Base-by-base conservation (phyloP, 768 basidiomycete species). In the Termitomyces sp. region DNA sequence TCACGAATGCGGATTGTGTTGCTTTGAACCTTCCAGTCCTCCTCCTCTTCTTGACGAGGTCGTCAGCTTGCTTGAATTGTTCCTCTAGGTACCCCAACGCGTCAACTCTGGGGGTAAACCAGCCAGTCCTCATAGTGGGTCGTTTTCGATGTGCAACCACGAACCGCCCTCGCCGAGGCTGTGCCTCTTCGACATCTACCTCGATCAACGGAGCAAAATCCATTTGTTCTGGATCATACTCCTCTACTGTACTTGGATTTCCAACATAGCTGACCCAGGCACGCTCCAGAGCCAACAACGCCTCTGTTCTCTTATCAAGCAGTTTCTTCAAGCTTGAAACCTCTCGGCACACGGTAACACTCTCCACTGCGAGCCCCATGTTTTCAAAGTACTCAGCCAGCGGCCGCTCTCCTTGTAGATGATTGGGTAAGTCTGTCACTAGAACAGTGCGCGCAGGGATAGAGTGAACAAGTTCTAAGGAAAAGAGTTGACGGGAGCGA, bases 331-430 rank as follows among this genome's bases (percentile, higher is more conserved):
- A 67, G 11, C 80, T 77, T 7, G 83, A 85, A 1, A 95, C 87
- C 60, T 97, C 91, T 45, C 96, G 76, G 64, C 88, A 91, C 0
- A 98, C 80, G 12, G 83, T 91, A 38, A 98, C 93, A 65, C 93
- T 95, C 75, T 99, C 96, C 1, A 99, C 95, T 31, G 78, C 81
- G 59, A 95, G 73, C 7, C 81, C 81, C 83, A 98, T 85, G 60
- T 85, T 82, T 69, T 98, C 96, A 66, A 97, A 98, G 68, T 97
- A 97, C 59, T 94, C 91, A 0, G 94, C 92, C 16, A 98, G 76
- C 0, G 90, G 79, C 10, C 87, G 83, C 66, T 98, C 96, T 9
- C 87, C 85, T 60, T 86, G 86, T 2, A 98, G 77, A 59, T 95
- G 89, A n/a, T 73, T 72, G 0, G 97, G 97, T 3, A 98, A 78